Percentiles rank a stretch among this genome's conserved stretches.
These are phyloP conservation scores for Aspergillus udagawae DNA, from an alignment of 2,329 filamentous ascomycete genomes.

Conservation along the genomic window DNA sequence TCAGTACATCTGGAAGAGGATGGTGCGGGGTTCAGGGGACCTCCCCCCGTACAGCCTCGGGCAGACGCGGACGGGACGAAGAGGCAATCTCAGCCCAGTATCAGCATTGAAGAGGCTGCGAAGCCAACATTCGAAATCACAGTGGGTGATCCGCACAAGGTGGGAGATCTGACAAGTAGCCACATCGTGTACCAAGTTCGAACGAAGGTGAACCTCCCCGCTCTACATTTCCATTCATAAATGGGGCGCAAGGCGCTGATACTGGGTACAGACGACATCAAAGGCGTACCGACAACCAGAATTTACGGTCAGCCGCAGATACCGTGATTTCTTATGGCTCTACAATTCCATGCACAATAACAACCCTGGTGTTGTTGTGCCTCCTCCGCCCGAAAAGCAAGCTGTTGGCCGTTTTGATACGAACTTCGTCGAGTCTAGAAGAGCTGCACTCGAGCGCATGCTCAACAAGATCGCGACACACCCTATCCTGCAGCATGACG, in stretches of 20 bases:
- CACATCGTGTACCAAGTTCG: constrained; percentile 97
- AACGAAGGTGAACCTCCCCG: constrained; percentile 66
- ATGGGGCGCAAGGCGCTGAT: constrained; percentile 5
- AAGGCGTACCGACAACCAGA: constrained; percentile 92
- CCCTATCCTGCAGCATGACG: constrained; percentile 85
- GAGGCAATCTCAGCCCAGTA: constrained; percentile 65
- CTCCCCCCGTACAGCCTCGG: constrained; percentile 57
- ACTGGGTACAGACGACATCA: constrained; percentile 68
- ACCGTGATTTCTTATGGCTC: constrained; percentile 96
- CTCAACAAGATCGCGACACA: constrained; percentile 92
- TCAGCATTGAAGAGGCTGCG: constrained; percentile 87
- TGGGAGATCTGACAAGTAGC: constrained; percentile 91
- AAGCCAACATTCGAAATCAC: constrained; percentile 87
- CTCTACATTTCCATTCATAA: not conserved
- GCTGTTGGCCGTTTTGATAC: constrained; percentile 92
- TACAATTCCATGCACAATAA: constrained; percentile 93
- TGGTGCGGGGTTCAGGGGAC: constrained; percentile 58
- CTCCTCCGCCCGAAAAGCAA: constrained; percentile 95
- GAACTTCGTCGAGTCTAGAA: constrained; percentile 90
- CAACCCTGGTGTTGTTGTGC: constrained; percentile 91
- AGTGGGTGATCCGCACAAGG: constrained; percentile 96
- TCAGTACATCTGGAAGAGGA: constrained; percentile 70
- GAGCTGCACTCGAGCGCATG: constrained; percentile 94
- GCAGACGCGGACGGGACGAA: constrained; percentile 41
- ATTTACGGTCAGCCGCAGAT: constrained; percentile 89